phyloP scores from a whole-genome alignment of 2,329 filamentous ascomycete species.

The Phialophora macrospora region DNA sequence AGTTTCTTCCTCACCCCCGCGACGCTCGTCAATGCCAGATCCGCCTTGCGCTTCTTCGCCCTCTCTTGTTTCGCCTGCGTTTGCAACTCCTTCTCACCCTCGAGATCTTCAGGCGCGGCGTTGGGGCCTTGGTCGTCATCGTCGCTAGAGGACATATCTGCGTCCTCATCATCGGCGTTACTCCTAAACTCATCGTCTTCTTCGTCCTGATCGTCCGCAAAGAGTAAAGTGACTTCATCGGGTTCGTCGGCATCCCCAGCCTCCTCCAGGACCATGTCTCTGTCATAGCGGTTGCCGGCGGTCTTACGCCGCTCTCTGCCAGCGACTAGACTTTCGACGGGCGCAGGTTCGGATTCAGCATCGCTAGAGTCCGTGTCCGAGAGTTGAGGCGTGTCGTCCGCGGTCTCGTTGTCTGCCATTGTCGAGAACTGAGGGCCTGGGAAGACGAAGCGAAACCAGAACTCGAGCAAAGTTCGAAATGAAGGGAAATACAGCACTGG shows the following conservation, averaged over 20 bases:
- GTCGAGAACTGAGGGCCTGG: neutral
- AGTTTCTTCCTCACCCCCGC: slow-evolving; percentile 69
- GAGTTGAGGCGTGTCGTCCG: slow-evolving; percentile 25
- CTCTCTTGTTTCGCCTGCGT: slow-evolving; percentile 72
- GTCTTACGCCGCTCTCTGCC: slow-evolving; percentile 76
- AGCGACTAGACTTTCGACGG: slow-evolving; percentile 72
- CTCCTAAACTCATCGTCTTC: slow-evolving; percentile 54
- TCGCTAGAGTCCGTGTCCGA: slow-evolving; percentile 38
- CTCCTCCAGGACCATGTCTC: slow-evolving; percentile 75
- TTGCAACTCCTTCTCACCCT: slow-evolving; percentile 86
- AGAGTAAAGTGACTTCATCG: slow-evolving; percentile 70
- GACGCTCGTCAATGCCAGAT: slow-evolving; percentile 70
- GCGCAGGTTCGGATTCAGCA: slow-evolving; percentile 42
- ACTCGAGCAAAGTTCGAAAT: neutral
- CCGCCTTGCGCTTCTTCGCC: slow-evolving; percentile 80
- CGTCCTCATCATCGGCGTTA: slow-evolving; percentile 72
- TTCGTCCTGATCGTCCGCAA: slow-evolving; percentile 73
- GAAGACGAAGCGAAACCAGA: neutral
- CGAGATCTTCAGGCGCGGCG: slow-evolving; percentile 68
- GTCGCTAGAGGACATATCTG: slow-evolving; percentile 83
- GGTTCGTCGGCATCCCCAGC: slow-evolving; percentile 54
- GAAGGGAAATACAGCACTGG: too few relatives aligned
- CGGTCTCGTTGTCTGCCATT: slow-evolving; percentile 24
- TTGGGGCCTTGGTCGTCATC: slow-evolving; percentile 73
- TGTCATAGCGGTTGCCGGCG: slow-evolving; percentile 81